phyloP scores from a whole-genome alignment of 192 early-diverging fungal genomes.

The Powellomyces hirtus region DNA sequence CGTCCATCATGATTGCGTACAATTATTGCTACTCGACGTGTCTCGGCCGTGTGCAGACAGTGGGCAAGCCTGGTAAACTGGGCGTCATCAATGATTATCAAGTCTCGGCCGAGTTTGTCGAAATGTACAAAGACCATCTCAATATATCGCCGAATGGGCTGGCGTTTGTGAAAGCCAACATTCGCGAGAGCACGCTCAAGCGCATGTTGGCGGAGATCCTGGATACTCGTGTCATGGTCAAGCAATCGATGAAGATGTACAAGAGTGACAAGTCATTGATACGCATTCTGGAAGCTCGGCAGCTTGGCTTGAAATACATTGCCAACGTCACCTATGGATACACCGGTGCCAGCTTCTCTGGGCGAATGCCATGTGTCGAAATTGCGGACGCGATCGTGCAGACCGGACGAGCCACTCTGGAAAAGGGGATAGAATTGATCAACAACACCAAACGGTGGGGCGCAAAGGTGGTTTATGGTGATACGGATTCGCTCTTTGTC shows the following conservation, averaged over 20 bases:
- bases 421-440: conserved; percentile 69
- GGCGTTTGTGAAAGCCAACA: conserved; percentile 79
- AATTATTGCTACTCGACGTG: conserved; percentile 89
- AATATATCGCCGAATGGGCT: conserved; percentile 79
- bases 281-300: conserved; percentile 75
- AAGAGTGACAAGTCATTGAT: conserved; percentile 55
- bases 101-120: conserved; percentile 62
- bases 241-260: conserved; percentile 76
- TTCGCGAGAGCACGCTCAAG: conserved; percentile 75
- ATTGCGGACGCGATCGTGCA: conserved; percentile 91
- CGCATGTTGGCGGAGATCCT: conserved; percentile 84
- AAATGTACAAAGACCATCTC: conserved; percentile 66
- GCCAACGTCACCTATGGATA: conserved; percentile 96
- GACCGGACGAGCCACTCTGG: conserved; percentile 79
- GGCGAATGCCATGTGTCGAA: conserved; percentile 85
- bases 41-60: conserved; percentile 55
- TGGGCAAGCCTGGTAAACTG: conserved; percentile 49
- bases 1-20: conserved; percentile 95
- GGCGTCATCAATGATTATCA: conserved; percentile 62
- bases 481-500: conserved; percentile 93
- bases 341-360: conserved; percentile 77
- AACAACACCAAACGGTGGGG: conserved; percentile 61
- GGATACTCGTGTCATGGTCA: conserved; percentile 89
- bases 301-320: conserved; percentile 84
- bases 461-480: conserved; percentile 86